Conservation (phyloP, 148 eudicot species). For the Cornus florida region DNA sequence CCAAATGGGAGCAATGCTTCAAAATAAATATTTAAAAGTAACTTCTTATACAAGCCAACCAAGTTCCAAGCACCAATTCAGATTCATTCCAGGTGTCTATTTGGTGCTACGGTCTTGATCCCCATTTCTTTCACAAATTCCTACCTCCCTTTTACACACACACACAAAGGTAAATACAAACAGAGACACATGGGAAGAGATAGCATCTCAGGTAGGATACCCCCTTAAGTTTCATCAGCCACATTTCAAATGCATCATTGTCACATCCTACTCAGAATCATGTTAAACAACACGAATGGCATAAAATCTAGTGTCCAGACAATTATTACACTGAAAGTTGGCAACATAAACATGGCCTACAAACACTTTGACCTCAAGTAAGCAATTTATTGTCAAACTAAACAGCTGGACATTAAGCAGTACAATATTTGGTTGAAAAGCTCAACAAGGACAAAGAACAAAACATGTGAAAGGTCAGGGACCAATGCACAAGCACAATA, state of each 20-base stretch:
- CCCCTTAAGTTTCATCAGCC: neutral
- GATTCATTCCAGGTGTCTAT: neutral
- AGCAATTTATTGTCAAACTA: neutral
- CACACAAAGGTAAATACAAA: neutral
- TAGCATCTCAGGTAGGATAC: constrained; percentile 1
- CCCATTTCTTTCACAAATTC: neutral
- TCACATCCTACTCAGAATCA: neutral
- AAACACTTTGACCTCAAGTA: neutral
- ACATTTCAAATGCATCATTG: neutral
- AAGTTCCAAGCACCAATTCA: no score
- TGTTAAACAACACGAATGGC: neutral
- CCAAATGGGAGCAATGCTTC: neutral
- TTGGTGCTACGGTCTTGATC: neutral
- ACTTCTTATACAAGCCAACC: neutral
- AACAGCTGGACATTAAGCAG: constrained; percentile 1
- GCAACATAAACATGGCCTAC: neutral
- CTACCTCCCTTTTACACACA: neutral
- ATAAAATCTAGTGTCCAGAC: neutral
- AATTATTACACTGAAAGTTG: neutral
- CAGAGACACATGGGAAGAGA: neutral
- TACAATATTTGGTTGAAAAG: neutral
- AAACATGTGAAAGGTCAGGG: neutral
- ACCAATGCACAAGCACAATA: neutral
- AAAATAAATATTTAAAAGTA: neutral
- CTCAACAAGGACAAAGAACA: neutral